Evolutionary conservation across 176 grass and related monocot species (phyloP).

Genomic region (Oryza coarctata): DNA sequence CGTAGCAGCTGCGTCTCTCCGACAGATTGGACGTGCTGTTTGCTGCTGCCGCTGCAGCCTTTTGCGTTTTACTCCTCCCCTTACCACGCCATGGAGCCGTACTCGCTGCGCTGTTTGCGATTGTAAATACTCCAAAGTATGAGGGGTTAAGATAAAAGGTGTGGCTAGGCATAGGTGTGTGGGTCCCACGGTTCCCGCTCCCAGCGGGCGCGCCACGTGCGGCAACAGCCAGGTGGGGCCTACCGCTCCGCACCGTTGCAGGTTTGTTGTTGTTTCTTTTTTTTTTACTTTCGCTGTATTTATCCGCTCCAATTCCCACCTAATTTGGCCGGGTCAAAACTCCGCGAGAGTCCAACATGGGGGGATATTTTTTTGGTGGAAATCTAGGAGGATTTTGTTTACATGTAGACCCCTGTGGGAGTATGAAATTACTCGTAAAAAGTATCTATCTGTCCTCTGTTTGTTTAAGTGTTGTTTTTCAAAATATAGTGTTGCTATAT

Average conservation of each 20-base stretch:
- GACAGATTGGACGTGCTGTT: neutral
- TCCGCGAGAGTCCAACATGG: neutral
- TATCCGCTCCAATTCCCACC: neutral
- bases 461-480: too few relatives aligned
- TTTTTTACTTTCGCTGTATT: neutral
- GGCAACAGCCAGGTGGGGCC: neutral
- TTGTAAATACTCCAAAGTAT: neutral
- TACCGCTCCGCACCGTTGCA: neutral
- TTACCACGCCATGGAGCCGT: too few relatives aligned
- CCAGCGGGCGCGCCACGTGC: conserved; percentile 27
- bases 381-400: neutral
- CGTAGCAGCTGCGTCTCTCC: too few relatives aligned
- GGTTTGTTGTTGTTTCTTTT: neutral
- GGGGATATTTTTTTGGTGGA: neutral
- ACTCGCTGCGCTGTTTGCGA: too few relatives aligned
- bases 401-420: neutral
- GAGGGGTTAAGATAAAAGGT: neutral
- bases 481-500: too few relatives aligned
- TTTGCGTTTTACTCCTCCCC: neutral
- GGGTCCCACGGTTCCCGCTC: neutral
- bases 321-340: neutral
- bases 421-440: neutral
- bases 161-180: neutral
- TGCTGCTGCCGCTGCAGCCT: neutral
- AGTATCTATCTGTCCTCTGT: too few relatives aligned